These are phyloP conservation scores for Saccharum spontaneum DNA, from an alignment of 176 grass and related monocot genomes.

Conservation along the genomic window DNA sequence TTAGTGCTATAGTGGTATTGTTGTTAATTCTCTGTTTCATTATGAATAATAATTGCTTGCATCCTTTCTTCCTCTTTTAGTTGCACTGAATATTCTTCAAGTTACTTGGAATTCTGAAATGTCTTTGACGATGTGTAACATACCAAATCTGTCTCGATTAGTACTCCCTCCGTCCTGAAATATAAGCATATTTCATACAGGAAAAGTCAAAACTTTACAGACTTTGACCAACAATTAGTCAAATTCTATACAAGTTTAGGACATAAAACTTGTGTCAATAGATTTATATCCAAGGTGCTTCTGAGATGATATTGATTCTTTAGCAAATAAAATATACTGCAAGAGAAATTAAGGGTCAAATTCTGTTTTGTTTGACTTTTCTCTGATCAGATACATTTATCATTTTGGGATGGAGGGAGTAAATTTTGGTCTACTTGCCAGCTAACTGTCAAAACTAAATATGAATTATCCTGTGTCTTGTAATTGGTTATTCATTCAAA, in stretches of 20 bases:
- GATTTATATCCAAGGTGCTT: not conserved
- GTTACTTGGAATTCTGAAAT: not conserved
- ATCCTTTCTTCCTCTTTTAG: conserved; percentile 6
- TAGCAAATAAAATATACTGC: not conserved
- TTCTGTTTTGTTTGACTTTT: not conserved
- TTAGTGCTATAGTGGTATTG: not conserved
- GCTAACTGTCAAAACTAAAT: conserved; percentile 1
- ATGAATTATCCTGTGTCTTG: not conserved
- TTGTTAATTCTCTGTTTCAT: not conserved
- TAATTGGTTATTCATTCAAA: not conserved
- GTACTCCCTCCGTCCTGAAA: not conserved
- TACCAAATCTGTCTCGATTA: not conserved
- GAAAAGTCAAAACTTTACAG: not conserved
- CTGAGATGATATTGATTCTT: not conserved
- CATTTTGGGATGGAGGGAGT: not conserved
- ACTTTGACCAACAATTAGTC: not conserved
- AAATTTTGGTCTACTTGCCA: not conserved
- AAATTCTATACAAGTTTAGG: not conserved
- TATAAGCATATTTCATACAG: not conserved
- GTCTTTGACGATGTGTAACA: not conserved
- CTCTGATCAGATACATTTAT: not conserved
- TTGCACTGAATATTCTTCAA: not conserved
- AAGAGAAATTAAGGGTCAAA: not conserved
- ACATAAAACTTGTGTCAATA: not conserved
- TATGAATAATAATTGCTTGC: not conserved